Evolutionary conservation across 192 early-diverging fungal genomes (phyloP).

Genomic region (Podila epicladia): DNA sequence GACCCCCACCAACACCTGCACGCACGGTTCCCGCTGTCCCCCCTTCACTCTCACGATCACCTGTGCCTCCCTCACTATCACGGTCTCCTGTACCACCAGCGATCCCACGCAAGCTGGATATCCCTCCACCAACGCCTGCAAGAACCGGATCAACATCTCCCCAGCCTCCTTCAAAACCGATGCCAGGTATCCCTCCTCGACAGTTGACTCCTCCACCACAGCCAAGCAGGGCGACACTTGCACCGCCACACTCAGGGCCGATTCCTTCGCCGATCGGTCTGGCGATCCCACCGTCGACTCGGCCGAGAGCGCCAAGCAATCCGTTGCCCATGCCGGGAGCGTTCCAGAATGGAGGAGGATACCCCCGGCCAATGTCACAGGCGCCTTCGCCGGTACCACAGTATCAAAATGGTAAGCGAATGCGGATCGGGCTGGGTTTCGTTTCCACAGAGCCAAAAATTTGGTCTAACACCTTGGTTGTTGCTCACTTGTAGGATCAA

Average conservation of each 20-base stretch:
- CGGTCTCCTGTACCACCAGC: too few species aligned
- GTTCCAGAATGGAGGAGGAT: too few species aligned
- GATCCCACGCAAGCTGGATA: too few species aligned
- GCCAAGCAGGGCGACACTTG: conserved; percentile 19
- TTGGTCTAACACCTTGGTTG: neutral
- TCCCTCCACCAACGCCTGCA: too few species aligned
- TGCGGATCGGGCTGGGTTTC: too few species aligned
- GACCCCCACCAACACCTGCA: conserved; percentile 28
- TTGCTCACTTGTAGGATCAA: neutral
- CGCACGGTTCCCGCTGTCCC: conserved; percentile 22
- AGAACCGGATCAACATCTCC: conserved; percentile 5
- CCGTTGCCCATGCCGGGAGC: neutral
- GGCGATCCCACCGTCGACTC: conserved; percentile 1
- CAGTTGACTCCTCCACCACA: conserved; percentile 11
- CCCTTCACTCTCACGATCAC: conserved; percentile 4
- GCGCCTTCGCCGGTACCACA: too few species aligned
- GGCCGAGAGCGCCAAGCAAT: conserved; percentile 17
- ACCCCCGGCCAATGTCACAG: too few species aligned
- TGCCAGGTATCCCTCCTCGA: conserved; percentile 21
- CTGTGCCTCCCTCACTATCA: conserved; percentile 3
- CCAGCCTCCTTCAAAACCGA: conserved; percentile 23
- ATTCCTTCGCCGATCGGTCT: conserved; percentile 17
- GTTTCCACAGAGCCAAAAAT: too few species aligned
- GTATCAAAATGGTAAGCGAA: too few species aligned
- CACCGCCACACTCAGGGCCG: conserved; percentile 11